Evolutionary conservation across 208 protist genomes (phyloP), one percentile per base, ranked within the genome.

Genomic region (Wallacemonas sp.): DNA sequence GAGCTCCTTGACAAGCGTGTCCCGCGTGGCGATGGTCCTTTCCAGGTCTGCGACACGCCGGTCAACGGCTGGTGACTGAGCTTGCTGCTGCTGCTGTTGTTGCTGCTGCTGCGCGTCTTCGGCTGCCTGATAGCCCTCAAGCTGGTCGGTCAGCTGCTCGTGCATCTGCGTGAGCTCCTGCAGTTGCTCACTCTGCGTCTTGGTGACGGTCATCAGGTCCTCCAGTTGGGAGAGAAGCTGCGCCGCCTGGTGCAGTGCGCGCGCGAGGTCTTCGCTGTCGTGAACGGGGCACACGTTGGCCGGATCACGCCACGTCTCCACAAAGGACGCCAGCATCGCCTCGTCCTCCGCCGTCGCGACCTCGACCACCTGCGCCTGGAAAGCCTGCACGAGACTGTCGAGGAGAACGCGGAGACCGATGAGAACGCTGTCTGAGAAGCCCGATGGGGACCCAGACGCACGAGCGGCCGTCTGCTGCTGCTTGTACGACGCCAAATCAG

Each of bases 361-460:
- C 36, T 88, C 71, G 0, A 81, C 71, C 39, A 78, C 74, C 21
- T 70, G 70, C 24, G 65, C 73, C 54, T 70, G 67, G 34, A 84
- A 55, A 46, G 79, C 79, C 39, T 68, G 67, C 17, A 74, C 72
- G 41, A 84, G 69, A 5, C 74, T 71, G 12, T 75, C 70, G 3
- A 92, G 34, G 27, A 93, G 48, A 3, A 68, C 44, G 17, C 81
- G 87, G 6, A 81, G 46, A 14, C 75, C 80, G 27, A 77, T 68
- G 43, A 83, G 74, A 23, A 86, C 23, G 48, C 76, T 74, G 63
- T 84, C 81, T 0, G 87, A 86, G 32, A 88, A 79, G 17, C 26
- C 70, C 9, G 9, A 6, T 14, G 36, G 9, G 36, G 36, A 41
- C 36, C n/a, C n/a, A n/a, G n/a, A n/a, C n/a, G n/a, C n/a, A 19